Percentiles rank a stretch among this genome's conserved stretches.
Conservation (phyloP, 1,284 basidiomycete genomes). For the Ustilago cynodontis region DNA sequence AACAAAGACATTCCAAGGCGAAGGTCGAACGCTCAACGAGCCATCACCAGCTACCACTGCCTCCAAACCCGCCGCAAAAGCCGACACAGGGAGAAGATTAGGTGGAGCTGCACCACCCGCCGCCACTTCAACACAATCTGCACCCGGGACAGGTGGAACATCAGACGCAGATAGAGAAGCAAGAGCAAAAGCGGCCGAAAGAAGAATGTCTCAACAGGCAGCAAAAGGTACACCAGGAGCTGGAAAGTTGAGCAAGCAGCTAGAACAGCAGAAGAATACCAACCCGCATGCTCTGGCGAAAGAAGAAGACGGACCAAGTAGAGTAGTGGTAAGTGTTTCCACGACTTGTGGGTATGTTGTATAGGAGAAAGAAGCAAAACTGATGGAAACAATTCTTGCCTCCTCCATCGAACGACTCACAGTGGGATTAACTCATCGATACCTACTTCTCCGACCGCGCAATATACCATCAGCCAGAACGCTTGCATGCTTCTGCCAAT, state of each 20-base stretch:
- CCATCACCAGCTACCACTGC: neutral
- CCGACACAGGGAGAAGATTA: slow-evolving; percentile 15
- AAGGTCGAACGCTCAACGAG: slow-evolving; percentile 32
- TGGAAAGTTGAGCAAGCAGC: slow-evolving; percentile 39
- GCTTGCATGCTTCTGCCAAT: neutral
- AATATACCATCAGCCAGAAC: neutral
- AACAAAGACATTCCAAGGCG: slow-evolving; percentile 24
- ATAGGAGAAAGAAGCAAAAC: no score
- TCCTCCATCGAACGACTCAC: neutral
- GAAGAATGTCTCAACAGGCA: slow-evolving; percentile 27
- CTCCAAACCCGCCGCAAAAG: neutral
- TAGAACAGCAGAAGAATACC: slow-evolving; percentile 24
- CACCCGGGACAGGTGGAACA: neutral
- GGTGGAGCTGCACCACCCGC: slow-evolving; percentile 14
- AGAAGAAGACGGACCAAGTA: slow-evolving; percentile 15
- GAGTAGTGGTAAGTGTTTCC: slow-evolving; percentile 43
- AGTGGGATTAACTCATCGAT: neutral
- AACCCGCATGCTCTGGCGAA: slow-evolving; percentile 12
- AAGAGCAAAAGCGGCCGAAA: slow-evolving; percentile 38
- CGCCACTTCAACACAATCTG: neutral
- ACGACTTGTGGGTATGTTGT: no score
- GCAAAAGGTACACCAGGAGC: slow-evolving; percentile 25
- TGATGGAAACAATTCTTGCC: no score
- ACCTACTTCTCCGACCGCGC: neutral
- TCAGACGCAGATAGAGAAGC: slow-evolving; percentile 31